These are phyloP conservation scores for Tuber aestivum DNA, from an alignment of 495 filamentous ascomycete species.

Conservation along the genomic window DNA sequence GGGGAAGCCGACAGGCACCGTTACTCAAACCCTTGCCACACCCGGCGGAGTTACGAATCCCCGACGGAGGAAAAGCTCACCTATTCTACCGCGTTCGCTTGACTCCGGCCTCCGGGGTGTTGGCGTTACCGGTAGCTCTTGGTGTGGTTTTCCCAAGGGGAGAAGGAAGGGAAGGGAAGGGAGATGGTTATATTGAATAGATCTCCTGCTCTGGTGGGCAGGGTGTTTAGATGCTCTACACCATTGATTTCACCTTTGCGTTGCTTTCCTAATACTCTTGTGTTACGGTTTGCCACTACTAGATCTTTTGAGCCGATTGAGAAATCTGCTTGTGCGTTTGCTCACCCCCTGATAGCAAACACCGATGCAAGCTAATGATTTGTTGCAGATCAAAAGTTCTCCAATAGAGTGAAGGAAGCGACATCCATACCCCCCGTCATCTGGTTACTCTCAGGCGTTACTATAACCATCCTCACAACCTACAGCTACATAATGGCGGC, in stretches of 20 bases:
- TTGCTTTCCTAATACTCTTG: not conserved
- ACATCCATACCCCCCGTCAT: conserved; percentile 32
- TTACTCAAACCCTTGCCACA: not conserved
- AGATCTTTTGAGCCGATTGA: not conserved
- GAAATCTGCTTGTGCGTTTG: not conserved
- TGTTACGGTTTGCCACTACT: not conserved
- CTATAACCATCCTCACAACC: conserved; percentile 27
- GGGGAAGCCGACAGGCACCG: not conserved
- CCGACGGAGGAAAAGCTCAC: not conserved
- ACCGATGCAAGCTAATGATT: not conserved
- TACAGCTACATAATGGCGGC: conserved; percentile 35
- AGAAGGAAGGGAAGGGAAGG: not conserved
- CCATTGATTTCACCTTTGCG: not conserved
- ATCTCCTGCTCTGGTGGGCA: not conserved
- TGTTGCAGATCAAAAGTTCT: conserved; percentile 25
- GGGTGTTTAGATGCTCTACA: not conserved
- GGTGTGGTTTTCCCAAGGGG: not conserved
- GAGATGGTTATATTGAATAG: conserved; percentile 1
- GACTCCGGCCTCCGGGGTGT: not conserved
- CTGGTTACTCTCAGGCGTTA: conserved; percentile 33
- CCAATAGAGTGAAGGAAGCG: conserved; percentile 20
- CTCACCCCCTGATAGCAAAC: not conserved
- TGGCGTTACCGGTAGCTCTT: not conserved
- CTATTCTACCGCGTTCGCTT: not conserved
- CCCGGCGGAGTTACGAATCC: not conserved